Evolutionary conservation across 352 stramenopile species (phyloP), one percentile per base, ranked within the genome.

Genomic region (Phytopythium helicoides): DNA sequence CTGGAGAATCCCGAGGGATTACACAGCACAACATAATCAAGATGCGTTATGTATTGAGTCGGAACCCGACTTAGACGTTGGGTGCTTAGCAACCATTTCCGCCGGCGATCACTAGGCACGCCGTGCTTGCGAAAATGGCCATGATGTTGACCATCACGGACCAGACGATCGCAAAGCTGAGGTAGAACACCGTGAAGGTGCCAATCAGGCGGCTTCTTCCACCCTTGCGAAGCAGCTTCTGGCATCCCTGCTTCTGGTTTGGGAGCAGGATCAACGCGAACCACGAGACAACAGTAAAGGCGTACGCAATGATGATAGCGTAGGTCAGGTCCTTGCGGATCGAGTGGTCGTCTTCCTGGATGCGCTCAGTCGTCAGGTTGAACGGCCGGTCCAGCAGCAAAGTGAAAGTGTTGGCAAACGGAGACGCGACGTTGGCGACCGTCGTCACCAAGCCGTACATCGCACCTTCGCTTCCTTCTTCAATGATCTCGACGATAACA

Each of bases 121-220:
- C 54, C 3, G 62, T 70, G 58, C 62, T 70, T 44, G 64, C 62
- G 56, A 77, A 77, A 42, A 77, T 76, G 14, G 59, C 60, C 58
- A 74, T 58, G 41, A 77, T 60, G 62, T 77, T 77, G 21, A 60
- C 62, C 57, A 64, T 60, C 9, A 77, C 57, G 3, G 64, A 67
- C 61, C 61, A 74, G 23, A 73, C 34, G 6, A 77, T 37, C 11
- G 68, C 67, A 34, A 73, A 70, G 21, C 56, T 44, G 39, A 77
- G 19, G 28, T 73, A 73, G 58, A 60, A 56, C 18, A 74, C 45
- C 25, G 68, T 77, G 31, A 73, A 12, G 6, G 46, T 41, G 16
- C 67, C 67, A 12, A 76, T 44, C 19, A 61, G 21, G 19, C 61
- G 61, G 47, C 45, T 76, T 6, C 19, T 54, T 34, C 68, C 68